These are phyloP conservation scores for Neonectria punicea DNA, from an alignment of 2,329 filamentous ascomycete species.

Conservation along the genomic window DNA sequence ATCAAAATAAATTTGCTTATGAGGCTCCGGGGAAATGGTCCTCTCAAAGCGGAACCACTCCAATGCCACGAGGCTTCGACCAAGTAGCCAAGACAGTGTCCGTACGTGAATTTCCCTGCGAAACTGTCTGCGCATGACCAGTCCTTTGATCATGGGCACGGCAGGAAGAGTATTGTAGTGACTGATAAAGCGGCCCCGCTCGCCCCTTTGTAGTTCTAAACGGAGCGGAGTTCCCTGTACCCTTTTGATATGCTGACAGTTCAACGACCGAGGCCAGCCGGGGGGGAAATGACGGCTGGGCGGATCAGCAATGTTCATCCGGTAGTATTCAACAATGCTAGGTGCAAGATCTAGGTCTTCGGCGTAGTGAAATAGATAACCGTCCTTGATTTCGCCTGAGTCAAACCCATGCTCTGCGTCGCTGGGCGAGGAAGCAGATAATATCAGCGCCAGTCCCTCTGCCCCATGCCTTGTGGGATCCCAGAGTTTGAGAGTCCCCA, in stretches of 20 bases:
- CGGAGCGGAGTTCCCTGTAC: slow-evolving; percentile 26
- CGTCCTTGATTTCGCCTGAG: slow-evolving; percentile 17
- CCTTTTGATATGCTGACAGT: slow-evolving; percentile 20
- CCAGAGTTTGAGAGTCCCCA: slow-evolving; percentile 30
- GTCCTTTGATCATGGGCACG: slow-evolving; percentile 29
- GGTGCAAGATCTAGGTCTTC: slow-evolving; percentile 25
- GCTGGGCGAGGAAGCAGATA: slow-evolving; percentile 30
- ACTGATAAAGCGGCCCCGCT: slow-evolving; percentile 19
- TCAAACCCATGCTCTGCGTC: slow-evolving; percentile 28
- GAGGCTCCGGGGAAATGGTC: slow-evolving; percentile 14
- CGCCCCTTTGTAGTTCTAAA: slow-evolving; percentile 13
- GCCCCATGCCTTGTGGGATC: slow-evolving; percentile 27
- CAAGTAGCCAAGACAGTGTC: slow-evolving; percentile 25
- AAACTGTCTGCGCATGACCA: slow-evolving; percentile 30
- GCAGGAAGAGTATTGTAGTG: slow-evolving; percentile 21
- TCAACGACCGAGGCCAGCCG: background rate
- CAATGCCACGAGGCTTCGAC: slow-evolving; percentile 27
- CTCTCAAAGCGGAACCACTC: slow-evolving; percentile 31
- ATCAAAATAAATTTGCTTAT: slow-evolving; percentile 22
- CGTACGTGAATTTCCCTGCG: slow-evolving; percentile 23
- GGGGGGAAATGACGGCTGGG: slow-evolving; percentile 3
- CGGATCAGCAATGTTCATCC: slow-evolving; percentile 3
- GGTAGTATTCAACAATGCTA: slow-evolving; percentile 20
- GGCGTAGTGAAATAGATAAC: slow-evolving; percentile 28
- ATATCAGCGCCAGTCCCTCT: slow-evolving; percentile 26